These are phyloP conservation scores for Cutaneotrichosporon arboriforme DNA, from an alignment of 1,284 basidiomycete species.

Conservation along the genomic window DNA sequence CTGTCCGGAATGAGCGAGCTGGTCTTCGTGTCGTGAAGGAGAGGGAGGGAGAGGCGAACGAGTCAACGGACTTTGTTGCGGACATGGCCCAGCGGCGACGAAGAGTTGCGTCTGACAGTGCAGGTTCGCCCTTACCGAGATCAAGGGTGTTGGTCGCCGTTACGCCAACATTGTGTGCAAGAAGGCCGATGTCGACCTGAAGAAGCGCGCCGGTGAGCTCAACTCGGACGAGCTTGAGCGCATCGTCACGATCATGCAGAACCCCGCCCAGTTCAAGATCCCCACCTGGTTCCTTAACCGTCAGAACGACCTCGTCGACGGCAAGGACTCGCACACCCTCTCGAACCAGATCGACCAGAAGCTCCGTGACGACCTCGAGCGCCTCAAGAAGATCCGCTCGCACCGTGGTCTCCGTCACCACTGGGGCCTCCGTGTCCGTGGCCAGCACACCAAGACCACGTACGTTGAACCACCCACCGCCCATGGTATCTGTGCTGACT, in stretches of 20 bases:
- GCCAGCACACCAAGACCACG: slow-evolving; percentile 99
- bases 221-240: slow-evolving; percentile 98
- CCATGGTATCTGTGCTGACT: neutral
- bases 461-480: slow-evolving; percentile 17
- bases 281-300: slow-evolving; percentile 98
- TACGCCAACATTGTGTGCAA: slow-evolving; percentile 99
- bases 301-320: slow-evolving; percentile 96
- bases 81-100: neutral
- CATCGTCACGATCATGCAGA: slow-evolving; percentile 98
- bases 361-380: slow-evolving; percentile 96
- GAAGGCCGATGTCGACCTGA: slow-evolving; percentile 98
- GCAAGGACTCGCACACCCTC: slow-evolving; percentile 92
- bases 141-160: slow-evolving; percentile 99
- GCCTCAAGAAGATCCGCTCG: slow-evolving; percentile 98
- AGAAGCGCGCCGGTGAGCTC: slow-evolving; percentile 93
- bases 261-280: slow-evolving; percentile 99
- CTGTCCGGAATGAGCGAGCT: too few species aligned
- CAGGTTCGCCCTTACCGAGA: slow-evolving; percentile 94
- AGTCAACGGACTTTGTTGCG: neutral
- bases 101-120: too few species aligned
- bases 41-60: neutral
- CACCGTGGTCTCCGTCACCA: slow-evolving; percentile 97
- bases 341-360: slow-evolving; percentile 98
- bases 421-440: slow-evolving; percentile 91
- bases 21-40: too few species aligned